Base-by-base conservation (phyloP, 169 alveolate genomes). In the Plasmodium billcollinsi region DNA sequence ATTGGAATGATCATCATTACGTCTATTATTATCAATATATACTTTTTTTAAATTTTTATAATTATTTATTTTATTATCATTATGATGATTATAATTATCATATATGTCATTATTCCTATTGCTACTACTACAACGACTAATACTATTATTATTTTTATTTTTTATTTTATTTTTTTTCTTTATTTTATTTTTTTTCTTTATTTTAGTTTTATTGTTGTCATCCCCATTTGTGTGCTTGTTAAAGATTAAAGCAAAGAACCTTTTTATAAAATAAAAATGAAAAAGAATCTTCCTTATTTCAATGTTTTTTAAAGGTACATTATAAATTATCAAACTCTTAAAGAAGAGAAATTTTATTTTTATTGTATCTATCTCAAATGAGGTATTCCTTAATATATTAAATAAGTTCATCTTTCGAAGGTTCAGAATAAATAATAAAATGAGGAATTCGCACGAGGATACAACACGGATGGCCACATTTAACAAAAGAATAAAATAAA, bases 231-330 rank as follows among this genome's bases (percentile, higher is more conserved):
- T 21, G 18, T 62, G 39, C 24, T 76, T 76, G 20, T 20, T 11
- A 45, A 78, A 78, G 54, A 33, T 33, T 33, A 78, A 59, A 9
- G 45, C 1, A 45, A 78, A 26, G 12, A 59, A 14, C 67, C 26
- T 21, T 65, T 65, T 78, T 39, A 78, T 18, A n/a, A 78, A 78
- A 18, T 78, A 67, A 24, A 58, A 65, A 52, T 45, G 29, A 47
- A 78, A 65, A 21, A 47, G 18, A 24, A 78, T 78, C 29, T 78
- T 67, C 66, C 63, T 63, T 58, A 78, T 56, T 15, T 49, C 50
- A 15, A 78, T 45, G 5, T 59, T 78, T 78, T 78, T 78, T 56
- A 78, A 5, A 50, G 89, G 89, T 4, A 78, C 24, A 43, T 78
- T 78, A 50, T 47, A 50, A 24, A 78, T 49, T 7, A 78, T 43